Percentiles rank a stretch among this genome's conserved stretches.
Evolutionary conservation across 75 land plant species (phyloP).

Genomic region (Pseudotsuga menziesii): DNA sequence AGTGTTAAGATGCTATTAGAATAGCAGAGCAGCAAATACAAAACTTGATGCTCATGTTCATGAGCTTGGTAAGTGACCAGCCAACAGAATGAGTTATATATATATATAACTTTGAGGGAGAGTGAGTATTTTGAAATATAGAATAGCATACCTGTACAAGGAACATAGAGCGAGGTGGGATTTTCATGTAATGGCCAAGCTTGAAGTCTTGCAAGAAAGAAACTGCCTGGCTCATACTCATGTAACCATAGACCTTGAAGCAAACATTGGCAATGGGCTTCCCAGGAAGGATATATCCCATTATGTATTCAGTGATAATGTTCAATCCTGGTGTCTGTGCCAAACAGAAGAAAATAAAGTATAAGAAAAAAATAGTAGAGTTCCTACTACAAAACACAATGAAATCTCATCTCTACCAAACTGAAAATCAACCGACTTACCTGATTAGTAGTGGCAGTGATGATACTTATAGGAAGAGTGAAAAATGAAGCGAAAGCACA

Average conservation of each 20-base stretch:
- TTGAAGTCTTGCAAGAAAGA: slow-evolving; percentile 38
- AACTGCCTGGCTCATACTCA: slow-evolving; percentile 79
- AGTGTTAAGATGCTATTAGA: no score
- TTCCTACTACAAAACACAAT: no score
- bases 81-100: no score
- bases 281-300: slow-evolving; percentile 68
- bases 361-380: no score
- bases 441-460: slow-evolving; percentile 96
- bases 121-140: slow-evolving; percentile 15
- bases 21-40: no score
- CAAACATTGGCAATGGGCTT: slow-evolving; percentile 82
- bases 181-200: slow-evolving; percentile 87
- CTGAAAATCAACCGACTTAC: slow-evolving; percentile 14
- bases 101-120: no score
- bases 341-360: no score
- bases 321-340: slow-evolving; percentile 75
- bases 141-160: slow-evolving; percentile 59
- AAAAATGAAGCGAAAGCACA: slow-evolving; percentile 63
- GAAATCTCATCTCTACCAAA: no score
- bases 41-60: no score
- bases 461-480: slow-evolving; percentile 87
- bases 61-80: no score
- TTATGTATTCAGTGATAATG: slow-evolving; percentile 76
- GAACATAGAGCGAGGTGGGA: slow-evolving; percentile 83
- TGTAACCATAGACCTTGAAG: slow-evolving; percentile 86